Conservation (phyloP, 2,329 filamentous ascomycete species). For the Xylaria sp. region DNA sequence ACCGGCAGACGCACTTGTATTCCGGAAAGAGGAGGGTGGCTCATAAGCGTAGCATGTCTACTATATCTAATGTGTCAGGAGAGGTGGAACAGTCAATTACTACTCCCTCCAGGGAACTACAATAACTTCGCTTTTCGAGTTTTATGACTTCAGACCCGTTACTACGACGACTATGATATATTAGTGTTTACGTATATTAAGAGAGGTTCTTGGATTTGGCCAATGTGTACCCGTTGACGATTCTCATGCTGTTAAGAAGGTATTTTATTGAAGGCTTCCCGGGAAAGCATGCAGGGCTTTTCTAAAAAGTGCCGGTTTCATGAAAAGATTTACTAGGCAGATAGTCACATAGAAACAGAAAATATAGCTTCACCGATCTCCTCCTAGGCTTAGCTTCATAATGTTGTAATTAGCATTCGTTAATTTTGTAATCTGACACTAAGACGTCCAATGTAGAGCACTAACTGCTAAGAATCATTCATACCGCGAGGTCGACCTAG, state of each 20-base stretch:
- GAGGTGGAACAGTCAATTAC: background rate
- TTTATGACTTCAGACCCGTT: background rate
- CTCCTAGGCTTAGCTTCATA: background rate
- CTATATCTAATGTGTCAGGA: constrained; percentile 14
- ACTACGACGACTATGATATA: background rate
- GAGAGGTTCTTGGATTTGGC: background rate
- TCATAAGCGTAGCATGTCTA: constrained; percentile 20
- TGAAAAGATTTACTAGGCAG: background rate
- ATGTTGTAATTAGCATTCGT: background rate
- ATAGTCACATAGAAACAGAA: background rate
- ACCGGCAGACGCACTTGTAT: constrained; percentile 51
- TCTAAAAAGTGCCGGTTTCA: background rate
- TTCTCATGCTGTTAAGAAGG: background rate
- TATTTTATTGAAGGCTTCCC: constrained; percentile 1
- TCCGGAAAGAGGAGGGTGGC: constrained; percentile 11
- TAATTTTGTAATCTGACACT: background rate
- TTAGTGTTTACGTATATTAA: background rate
- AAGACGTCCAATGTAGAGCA: no score
- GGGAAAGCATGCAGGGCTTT: background rate
- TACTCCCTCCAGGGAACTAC: background rate
- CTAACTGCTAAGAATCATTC: background rate
- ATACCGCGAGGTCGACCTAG: background rate
- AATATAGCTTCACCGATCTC: background rate
- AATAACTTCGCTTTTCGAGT: constrained; percentile 5
- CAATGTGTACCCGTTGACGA: background rate